Base-by-base conservation (phyloP, 2,329 filamentous ascomycete genomes). In the Penicillium vulpinum region DNA sequence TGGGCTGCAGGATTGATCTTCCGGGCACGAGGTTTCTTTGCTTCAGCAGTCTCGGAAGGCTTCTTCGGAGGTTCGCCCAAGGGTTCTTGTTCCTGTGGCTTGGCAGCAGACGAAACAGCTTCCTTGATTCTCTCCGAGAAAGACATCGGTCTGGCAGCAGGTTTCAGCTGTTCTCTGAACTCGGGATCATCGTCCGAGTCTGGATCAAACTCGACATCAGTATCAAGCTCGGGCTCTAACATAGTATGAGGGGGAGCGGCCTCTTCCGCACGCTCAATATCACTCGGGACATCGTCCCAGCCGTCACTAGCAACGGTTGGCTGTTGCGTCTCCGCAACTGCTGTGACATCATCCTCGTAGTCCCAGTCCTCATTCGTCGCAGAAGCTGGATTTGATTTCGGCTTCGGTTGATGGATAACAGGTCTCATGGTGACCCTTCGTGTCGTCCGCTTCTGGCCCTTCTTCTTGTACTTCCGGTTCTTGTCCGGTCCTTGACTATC, bases 401-500 rank as follows among this genome's bases (percentile, higher is more conserved):
- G 51, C 47, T 70, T 67, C 3, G 67, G 60, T 46, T 70, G 72
- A 33, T 73, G 65, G 29, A 70, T 62, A 3, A 73, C 70, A 1
- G 78, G 78, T 45, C 73, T 75, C 71, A 81, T 78, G 36, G 66
- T 71, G 13, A 78, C 75, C 45, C 73, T 65, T 50, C 75, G 72
- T 2, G 79, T 81, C 6, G 77, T 79, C 45, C 79, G 70, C 60
- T 81, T 81, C 59, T 80, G 79, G 2, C 78, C 78, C 62, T 76
- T 80, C 67, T 80, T 81, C 65, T 78, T 80, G 66, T 71, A 79
- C n/a, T 57, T 51, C 6, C 41, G 35, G n/a, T 60, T 56, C 11
- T 53, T 26, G 4, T 43, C 61, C 5, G 56, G 49, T 0, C 56
- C 51, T 49, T 79, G 76, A 39, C 72, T 77, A 58, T 79, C 74